Base-by-base conservation (phyloP, 2,329 filamentous ascomycete species). In the Clonostachys solani region DNA sequence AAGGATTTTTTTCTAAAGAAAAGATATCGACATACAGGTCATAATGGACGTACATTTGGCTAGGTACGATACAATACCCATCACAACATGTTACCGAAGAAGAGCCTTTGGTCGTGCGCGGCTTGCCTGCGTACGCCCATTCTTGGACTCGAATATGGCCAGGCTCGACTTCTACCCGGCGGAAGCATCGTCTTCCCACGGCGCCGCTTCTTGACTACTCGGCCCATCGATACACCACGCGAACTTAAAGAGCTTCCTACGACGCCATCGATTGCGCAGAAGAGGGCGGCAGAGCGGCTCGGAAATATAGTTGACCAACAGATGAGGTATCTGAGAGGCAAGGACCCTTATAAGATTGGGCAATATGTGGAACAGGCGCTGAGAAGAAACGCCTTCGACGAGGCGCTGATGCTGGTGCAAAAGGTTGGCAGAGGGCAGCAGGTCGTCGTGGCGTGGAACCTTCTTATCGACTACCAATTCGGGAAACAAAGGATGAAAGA, bases 371-470 rank as follows among this genome's bases (percentile, higher is more conserved):
- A 72, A 46, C 71, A 73, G 44, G 71, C 81, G 16, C 70, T 97
- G 43, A 62, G 62, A 6, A 74, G 78, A 49, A 78, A 78, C 40
- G 72, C 83, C 33, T 77, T 78, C 36, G 79, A 83, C 3, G 83
- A 89, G 58, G 90, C 91, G 23, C 65, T 86, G 40, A 70, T 80
- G 17, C 63, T 95, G 49, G 80, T 86, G 36, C 82, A 86, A 49
- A 72, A 78, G 55, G 86, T 86, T n/a, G 90, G 84, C 63, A 81
- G 83, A 63, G 65, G 73, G 1, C 74, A 79, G 53, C 71, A 83
- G 49, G 83, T 86, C 52, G 72, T 80, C 5, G 91, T 95, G 49
- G 84, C 87, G 49, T 99, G 92, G 92, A 97, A 97, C 65, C 81
- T 88, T 60, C 66, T 96, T 41, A 84, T 99, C 48, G 78, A 85